phyloP scores from a whole-genome alignment of 345 rosid species.

The Eucalyptus guilfoylei region DNA sequence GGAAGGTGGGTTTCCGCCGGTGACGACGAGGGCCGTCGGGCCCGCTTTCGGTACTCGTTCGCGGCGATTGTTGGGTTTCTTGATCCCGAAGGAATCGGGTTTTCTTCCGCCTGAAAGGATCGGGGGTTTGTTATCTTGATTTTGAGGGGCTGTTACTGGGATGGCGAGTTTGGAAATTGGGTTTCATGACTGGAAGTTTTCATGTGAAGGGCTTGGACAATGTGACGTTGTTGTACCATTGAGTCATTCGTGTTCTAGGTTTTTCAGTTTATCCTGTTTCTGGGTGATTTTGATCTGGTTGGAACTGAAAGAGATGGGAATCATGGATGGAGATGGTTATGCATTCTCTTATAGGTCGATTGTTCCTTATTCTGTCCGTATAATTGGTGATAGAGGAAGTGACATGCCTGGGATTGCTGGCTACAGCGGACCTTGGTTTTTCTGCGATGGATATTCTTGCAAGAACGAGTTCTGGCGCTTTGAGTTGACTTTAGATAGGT shows the following conservation, averaged over 20 bases:
- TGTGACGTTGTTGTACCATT: too few relatives aligned
- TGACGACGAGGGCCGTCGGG: not conserved
- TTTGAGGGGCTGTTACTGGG: not conserved
- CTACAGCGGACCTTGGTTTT: not conserved
- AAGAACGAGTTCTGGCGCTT: not conserved
- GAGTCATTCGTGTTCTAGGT: too few relatives aligned
- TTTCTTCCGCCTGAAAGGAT: not conserved
- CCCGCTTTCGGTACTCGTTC: not conserved
- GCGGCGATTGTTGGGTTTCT: not conserved
- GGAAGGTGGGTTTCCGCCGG: not conserved
- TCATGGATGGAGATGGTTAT: not conserved
- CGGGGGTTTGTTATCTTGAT: not conserved
- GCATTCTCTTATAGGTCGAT: not conserved
- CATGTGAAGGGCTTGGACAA: not conserved
- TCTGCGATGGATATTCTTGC: not conserved
- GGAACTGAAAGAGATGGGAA: not conserved
- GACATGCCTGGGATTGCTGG: not conserved
- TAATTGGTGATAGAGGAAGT: not conserved
- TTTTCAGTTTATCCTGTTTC: not conserved
- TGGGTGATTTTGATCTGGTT: not conserved
- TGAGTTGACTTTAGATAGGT: not conserved
- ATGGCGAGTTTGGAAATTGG: not conserved
- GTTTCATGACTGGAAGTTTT: too few relatives aligned
- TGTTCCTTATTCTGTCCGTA: not conserved
- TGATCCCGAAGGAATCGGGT: not conserved